Conservation (phyloP, 768 basidiomycete genomes). For the Kwoniella mangroviensis region DNA sequence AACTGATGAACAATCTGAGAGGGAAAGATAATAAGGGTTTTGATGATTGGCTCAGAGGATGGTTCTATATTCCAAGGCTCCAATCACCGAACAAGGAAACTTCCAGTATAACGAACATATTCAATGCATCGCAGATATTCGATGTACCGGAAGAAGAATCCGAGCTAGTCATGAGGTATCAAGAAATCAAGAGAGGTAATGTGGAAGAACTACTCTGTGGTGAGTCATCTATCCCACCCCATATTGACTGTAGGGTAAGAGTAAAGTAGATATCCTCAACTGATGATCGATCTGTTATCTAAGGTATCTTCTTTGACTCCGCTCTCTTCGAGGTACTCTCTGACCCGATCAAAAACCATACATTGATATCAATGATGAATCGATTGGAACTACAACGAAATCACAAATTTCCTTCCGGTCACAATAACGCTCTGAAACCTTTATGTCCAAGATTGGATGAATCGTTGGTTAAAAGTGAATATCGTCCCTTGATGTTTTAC, state of each 20-base stretch:
- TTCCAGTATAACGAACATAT: too few relatives aligned
- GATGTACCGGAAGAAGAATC: too few relatives aligned
- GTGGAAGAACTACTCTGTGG: constrained; percentile 27
- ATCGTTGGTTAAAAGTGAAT: not conserved
- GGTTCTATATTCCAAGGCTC: constrained; percentile 8
- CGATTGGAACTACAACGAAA: constrained; percentile 23
- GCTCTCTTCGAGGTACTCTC: constrained; percentile 1
- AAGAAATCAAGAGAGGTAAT: constrained; percentile 25
- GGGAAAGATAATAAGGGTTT: constrained; percentile 4
- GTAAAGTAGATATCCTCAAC: not conserved
- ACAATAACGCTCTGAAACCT: constrained; percentile 11
- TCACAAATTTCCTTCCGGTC: constrained; percentile 20
- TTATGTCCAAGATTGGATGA: constrained; percentile 1
- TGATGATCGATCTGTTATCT: not conserved
- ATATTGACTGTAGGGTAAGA: too few relatives aligned
- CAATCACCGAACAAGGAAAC: too few relatives aligned
- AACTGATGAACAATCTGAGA: not conserved
- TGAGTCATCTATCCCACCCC: constrained; percentile 6
- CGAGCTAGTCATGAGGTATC: not conserved
- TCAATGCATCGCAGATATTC: too few relatives aligned
- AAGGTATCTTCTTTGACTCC: constrained; percentile 23
- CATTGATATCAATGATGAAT: constrained; percentile 13
- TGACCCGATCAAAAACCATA: constrained; percentile 19
- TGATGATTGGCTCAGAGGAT: constrained; percentile 17
- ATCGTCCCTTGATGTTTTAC: constrained; percentile 21